phyloP scores from a whole-genome alignment of 208 protist genomes.

The Vickermania spadyakhi region DNA sequence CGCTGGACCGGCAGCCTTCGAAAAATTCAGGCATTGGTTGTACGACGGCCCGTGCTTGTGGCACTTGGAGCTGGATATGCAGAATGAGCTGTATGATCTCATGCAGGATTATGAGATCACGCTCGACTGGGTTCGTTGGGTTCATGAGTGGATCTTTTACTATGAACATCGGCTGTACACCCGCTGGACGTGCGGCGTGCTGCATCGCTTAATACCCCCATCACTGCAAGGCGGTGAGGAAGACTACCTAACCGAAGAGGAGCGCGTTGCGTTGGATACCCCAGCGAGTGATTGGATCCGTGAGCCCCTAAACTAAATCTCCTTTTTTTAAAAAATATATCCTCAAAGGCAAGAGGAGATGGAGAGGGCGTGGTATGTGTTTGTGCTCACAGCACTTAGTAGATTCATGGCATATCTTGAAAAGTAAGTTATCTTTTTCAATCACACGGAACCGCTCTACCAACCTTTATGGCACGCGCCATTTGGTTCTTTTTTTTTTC shows the following conservation, averaged over 20 bases:
- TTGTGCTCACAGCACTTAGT: too few relatives aligned
- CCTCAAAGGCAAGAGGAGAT: too few relatives aligned
- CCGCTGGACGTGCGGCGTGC: slow-evolving; percentile 48
- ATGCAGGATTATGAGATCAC: slow-evolving; percentile 80
- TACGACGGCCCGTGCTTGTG: slow-evolving; percentile 81
- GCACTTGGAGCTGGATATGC: slow-evolving; percentile 75
- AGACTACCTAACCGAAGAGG: slow-evolving; percentile 46
- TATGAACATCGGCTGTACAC: slow-evolving; percentile 57
- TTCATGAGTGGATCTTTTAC: slow-evolving; percentile 68
- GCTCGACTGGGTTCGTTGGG: slow-evolving; percentile 67
- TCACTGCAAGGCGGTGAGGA: slow-evolving; percentile 36
- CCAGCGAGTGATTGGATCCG: slow-evolving; percentile 54
- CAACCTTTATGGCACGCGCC: too few relatives aligned
- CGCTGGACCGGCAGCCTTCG: background rate
- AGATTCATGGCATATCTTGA: too few relatives aligned
- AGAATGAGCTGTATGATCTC: slow-evolving; percentile 78
- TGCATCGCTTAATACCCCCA: slow-evolving; percentile 57
- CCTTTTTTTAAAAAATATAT: too few relatives aligned
- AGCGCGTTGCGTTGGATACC: slow-evolving; percentile 37
- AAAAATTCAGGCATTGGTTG: slow-evolving; percentile 13
- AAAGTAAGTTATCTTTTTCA: too few relatives aligned
- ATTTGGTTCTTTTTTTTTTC: too few relatives aligned
- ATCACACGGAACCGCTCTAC: too few relatives aligned
- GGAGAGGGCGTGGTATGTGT: too few relatives aligned
- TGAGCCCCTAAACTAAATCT: slow-evolving; percentile 22